A percentile compares a stretch with the other conserved stretches of the same genome.
Evolutionary conservation across 2,329 filamentous ascomycete species (phyloP).

Genomic region (Talaromyces sp.): DNA sequence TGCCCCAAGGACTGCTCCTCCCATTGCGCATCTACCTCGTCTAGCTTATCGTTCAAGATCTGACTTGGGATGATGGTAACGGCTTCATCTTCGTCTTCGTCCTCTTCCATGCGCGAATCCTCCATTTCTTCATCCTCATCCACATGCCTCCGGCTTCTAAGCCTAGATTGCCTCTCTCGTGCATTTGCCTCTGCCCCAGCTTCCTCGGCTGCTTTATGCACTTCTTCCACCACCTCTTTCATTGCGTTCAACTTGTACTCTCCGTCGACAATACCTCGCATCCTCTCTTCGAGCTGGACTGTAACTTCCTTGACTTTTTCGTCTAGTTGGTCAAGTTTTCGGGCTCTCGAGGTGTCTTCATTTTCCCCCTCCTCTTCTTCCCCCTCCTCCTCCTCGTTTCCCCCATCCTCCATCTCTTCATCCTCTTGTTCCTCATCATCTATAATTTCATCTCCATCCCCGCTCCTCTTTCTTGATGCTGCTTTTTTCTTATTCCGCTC

Average conservation of each 20-base stretch:
- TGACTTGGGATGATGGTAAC: conserved; percentile 27
- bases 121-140: conserved; percentile 24
- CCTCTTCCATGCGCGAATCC: conserved; percentile 38
- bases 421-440: conserved; percentile 25
- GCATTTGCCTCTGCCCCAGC: conserved; percentile 25
- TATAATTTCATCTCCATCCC: conserved; percentile 20
- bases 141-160: conserved; percentile 30
- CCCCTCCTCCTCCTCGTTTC: conserved; percentile 28
- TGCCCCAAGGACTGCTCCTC: conserved; percentile 34
- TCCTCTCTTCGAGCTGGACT: conserved; percentile 51
- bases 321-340: conserved; percentile 39
- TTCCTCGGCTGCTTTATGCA: conserved; percentile 37
- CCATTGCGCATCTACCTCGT: conserved; percentile 32
- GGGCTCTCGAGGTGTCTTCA: conserved; percentile 25
- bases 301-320: conserved; percentile 50
- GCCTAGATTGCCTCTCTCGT: conserved; percentile 20
- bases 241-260: conserved; percentile 44
- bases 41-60: conserved; percentile 31
- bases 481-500: conserved; percentile 30
- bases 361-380: conserved; percentile 20
- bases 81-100: conserved; percentile 35
- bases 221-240: conserved; percentile 38
- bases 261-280: conserved; percentile 58
- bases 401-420: conserved; percentile 17
- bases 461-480: conserved; percentile 14